A percentile compares a stretch with the other conserved stretches of the same genome.
Conservation (phyloP, 495 filamentous ascomycete genomes). For the Penicillium dipodomyicola region DNA sequence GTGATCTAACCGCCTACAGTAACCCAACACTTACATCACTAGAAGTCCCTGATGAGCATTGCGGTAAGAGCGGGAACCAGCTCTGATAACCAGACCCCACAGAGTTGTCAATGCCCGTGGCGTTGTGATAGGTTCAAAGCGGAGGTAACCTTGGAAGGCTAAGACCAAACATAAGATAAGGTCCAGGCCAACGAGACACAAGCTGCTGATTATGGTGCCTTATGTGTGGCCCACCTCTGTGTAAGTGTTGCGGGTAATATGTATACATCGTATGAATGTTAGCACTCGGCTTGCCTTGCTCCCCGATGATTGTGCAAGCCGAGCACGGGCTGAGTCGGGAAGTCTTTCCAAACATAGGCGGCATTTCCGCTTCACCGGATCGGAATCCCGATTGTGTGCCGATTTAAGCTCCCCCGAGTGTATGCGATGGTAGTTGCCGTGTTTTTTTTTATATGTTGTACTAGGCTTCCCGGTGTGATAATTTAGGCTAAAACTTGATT, state of each 20-base stretch:
- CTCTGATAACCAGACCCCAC: background rate
- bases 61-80: slow-evolving; percentile 17
- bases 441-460: background rate
- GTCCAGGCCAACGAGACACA: background rate
- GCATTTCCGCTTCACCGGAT: slow-evolving; percentile 25
- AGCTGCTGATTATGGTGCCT: background rate
- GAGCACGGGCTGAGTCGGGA: slow-evolving; percentile 23
- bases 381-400: slow-evolving; percentile 30
- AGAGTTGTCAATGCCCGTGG: slow-evolving; percentile 12
- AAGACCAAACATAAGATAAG: slow-evolving; percentile 7
- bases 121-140: background rate
- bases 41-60: background rate
- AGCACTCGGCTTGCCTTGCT: slow-evolving; percentile 1
- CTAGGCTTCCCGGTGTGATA: slow-evolving; percentile 13
- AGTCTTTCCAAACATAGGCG: slow-evolving; percentile 12
- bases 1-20: slow-evolving; percentile 6
- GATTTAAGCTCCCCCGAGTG: slow-evolving; percentile 25
- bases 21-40: background rate
- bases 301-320: slow-evolving; percentile 1
- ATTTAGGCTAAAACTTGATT: background rate
- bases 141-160: background rate
- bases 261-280: background rate
- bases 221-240: background rate
- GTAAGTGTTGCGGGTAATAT: slow-evolving; percentile 1
- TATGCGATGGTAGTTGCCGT: slow-evolving; percentile 12